Evolutionary conservation across 495 filamentous ascomycete species (phyloP).

Genomic region (Aspergillus avenaceus): DNA sequence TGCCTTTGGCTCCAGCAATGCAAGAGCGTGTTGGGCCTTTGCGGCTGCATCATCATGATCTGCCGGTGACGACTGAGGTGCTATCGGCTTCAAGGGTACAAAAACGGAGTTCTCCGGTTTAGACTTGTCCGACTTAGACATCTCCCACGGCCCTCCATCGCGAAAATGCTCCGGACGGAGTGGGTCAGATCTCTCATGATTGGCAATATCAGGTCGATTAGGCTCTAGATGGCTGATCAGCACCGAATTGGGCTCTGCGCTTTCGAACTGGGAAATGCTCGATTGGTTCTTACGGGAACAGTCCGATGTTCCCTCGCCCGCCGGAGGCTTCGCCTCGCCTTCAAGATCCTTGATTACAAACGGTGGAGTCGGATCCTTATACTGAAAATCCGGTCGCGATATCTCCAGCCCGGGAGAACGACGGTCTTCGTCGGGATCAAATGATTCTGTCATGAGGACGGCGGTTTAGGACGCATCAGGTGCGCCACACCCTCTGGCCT

Average conservation of each 20-base stretch:
- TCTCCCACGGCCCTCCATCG: not conserved
- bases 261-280: constrained; percentile 24
- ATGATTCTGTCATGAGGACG: constrained; percentile 40
- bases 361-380: constrained; percentile 25
- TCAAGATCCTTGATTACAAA: constrained; percentile 17
- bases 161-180: not conserved
- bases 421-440: constrained; percentile 44
- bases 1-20: not conserved
- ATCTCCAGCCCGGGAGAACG: constrained; percentile 28
- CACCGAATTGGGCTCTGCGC: constrained; percentile 40
- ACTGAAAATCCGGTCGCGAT: constrained; percentile 18
- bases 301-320: constrained; percentile 23
- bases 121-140: not conserved
- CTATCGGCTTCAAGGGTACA: not conserved
- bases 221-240: constrained; percentile 45
- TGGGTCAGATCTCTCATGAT: constrained; percentile 11
- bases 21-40: not conserved
- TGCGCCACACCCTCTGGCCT: constrained; percentile 14
- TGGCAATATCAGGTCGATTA: constrained; percentile 42
- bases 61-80: not conserved
- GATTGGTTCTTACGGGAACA: constrained; percentile 36
- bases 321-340: constrained; percentile 11
- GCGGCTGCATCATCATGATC: not conserved
- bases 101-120: not conserved
- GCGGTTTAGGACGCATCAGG: constrained; percentile 32